A percentile compares a stretch with the other conserved stretches of the same genome.
phyloP scores from a whole-genome alignment of 2,329 filamentous ascomycete species.

The Epicoccum sorghinum region DNA sequence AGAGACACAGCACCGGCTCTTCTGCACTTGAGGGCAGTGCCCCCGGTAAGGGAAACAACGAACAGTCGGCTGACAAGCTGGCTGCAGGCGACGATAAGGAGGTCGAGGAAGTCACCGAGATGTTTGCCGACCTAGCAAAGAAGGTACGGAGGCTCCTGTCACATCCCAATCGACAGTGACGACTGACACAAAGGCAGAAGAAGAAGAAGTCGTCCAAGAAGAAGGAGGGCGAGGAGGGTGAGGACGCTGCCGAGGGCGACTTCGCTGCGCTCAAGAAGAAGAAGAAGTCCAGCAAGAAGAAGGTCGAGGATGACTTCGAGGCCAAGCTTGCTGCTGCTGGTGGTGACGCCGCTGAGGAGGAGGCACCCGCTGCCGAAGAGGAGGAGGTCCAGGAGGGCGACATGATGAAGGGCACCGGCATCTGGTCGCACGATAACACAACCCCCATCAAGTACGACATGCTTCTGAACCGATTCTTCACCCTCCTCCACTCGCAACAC shows the following conservation, averaged over 20 bases:
- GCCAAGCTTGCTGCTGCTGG: slow-evolving; percentile 67
- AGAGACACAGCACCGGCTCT: slow-evolving; percentile 64
- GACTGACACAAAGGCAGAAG: slow-evolving; percentile 51
- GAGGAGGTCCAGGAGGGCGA: slow-evolving; percentile 69
- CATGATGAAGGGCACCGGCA: slow-evolving; percentile 84
- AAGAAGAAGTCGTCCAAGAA: slow-evolving; percentile 67
- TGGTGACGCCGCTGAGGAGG: slow-evolving; percentile 62
- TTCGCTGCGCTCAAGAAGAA: slow-evolving; percentile 79
- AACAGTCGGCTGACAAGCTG: slow-evolving; percentile 28
- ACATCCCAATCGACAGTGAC: background rate
- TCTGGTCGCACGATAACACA: slow-evolving; percentile 84
- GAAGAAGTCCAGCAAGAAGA: slow-evolving; percentile 76
- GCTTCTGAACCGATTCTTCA: slow-evolving; percentile 92
- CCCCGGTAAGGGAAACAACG: slow-evolving; percentile 8
- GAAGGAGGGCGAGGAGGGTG: slow-evolving; percentile 60
- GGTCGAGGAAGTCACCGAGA: slow-evolving; percentile 66
- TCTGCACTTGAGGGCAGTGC: slow-evolving; percentile 26
- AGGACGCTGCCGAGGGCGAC: slow-evolving; percentile 60
- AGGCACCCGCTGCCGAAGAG: slow-evolving; percentile 55
- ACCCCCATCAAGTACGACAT: slow-evolving; percentile 82
- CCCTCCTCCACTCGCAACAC: slow-evolving; percentile 91
- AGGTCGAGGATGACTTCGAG: slow-evolving; percentile 68
- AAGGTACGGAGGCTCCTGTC: slow-evolving; percentile 50
- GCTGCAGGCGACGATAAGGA: slow-evolving; percentile 57
- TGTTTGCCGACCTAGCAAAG: slow-evolving; percentile 72